A percentile compares a stretch with the other conserved stretches of the same genome.
Evolutionary conservation across 2,329 filamentous ascomycete genomes (phyloP).

Genomic region (Colletotrichum sp.): DNA sequence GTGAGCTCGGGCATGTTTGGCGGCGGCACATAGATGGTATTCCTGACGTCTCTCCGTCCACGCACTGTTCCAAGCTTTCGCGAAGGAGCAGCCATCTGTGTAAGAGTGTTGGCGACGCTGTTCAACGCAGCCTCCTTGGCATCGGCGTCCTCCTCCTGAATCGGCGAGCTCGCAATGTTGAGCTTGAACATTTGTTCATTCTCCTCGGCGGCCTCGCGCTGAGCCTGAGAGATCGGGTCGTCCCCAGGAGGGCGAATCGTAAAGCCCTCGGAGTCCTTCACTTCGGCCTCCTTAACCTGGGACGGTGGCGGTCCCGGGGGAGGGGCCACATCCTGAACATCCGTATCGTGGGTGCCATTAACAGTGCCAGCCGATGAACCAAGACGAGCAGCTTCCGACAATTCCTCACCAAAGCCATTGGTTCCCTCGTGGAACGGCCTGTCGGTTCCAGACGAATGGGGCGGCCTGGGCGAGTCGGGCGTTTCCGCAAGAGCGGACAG

Average conservation of each 20-base stretch:
- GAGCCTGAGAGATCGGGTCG: constrained; percentile 73
- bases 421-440: constrained; percentile 45
- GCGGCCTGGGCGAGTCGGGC: constrained; percentile 43
- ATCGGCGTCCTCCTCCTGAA: constrained; percentile 78
- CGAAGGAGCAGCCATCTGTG: constrained; percentile 66
- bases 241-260: constrained; percentile 70
- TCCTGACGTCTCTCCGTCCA: constrained; percentile 88
- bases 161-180: constrained; percentile 79
- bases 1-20: constrained; percentile 38
- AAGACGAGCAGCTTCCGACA: constrained; percentile 32
- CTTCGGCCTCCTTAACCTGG: constrained; percentile 39
- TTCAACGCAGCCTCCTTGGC: constrained; percentile 76
- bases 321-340: constrained; percentile 56
- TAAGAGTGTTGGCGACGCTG: constrained; percentile 76
- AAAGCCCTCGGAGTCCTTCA: constrained; percentile 78
- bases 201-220: constrained; percentile 69
- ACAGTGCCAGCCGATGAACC: constrained; percentile 37
- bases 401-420: constrained; percentile 48
- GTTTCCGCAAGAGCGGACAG: constrained; percentile 65
- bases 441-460: constrained; percentile 28
- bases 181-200: constrained; percentile 76
- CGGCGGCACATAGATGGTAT: constrained; percentile 81
- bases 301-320: constrained; percentile 57
- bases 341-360: constrained; percentile 53
- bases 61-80: constrained; percentile 79